Base-by-base conservation (phyloP, 1,284 basidiomycete species). In the Porphyrellus sp. region DNA sequence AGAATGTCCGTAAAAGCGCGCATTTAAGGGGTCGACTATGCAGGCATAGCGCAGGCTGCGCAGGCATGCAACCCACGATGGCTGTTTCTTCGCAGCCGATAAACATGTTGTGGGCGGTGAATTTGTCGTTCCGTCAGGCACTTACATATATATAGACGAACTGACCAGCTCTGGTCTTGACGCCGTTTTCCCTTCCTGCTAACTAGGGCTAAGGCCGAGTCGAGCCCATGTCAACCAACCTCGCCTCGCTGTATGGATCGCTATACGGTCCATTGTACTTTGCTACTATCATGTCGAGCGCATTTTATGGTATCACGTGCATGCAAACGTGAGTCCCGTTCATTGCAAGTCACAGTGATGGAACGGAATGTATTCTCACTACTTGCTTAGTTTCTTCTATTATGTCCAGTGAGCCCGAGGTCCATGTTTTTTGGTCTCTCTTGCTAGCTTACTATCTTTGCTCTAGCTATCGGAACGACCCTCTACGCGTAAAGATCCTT, bases 281-380 rank as follows among this genome's bases (percentile, higher is more conserved):
- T 23, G n/a, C 23, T 5, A 3, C 20, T 21, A 1, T 63, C 6
- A 7, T 58, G 3, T 16, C 37, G 1, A 54, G 51, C 2, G 40
- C 25, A 16, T 30, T 44, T 43, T 43, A 43, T 16, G 42, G 42
- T 16, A 15, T 23, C 18, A 30, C 7, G 8, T 43, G 42, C 28
- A 54, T 60, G 54, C 59, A 60, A 43, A 60, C 46, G 58, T 63
- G 47, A 39, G 59, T 27, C 6, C 8, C 1, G 4, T 37, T 25
- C 16, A 13, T 51, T 24, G 11, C 13, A 23, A 28, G 2, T 28
- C 4, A 11, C 16, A n/a, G 24, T 28, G 23, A 16, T 9, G 12
- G 5, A 37, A 24, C 12, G 25, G 4, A 24, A 4, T 6, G 13
- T 8, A 12, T 18, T 23, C 13, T 8, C 53, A 60, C 24, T 27